phyloP scores from a whole-genome alignment of 2,329 filamentous ascomycete genomes.

The Colletotrichum acutatum region DNA sequence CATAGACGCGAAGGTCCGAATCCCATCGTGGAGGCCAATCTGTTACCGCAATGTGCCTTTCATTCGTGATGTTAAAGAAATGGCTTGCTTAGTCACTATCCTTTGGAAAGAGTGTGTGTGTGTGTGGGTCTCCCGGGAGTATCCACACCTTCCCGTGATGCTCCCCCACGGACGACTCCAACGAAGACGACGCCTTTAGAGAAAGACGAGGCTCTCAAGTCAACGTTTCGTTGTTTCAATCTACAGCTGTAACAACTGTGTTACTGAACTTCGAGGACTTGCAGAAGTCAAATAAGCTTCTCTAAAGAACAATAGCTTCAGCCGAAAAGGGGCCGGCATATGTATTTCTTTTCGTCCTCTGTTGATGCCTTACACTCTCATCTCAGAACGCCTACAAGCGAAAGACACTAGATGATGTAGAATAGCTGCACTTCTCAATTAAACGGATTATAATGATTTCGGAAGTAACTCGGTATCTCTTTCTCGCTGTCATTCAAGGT shows the following conservation, averaged over 20 bases:
- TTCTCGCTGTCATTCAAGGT: not conserved
- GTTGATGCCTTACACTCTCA: not conserved
- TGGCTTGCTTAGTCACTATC: not conserved
- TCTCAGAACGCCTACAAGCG: not conserved
- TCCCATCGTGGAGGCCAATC: too few species aligned
- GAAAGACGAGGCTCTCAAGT: not conserved
- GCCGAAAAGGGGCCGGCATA: too few species aligned
- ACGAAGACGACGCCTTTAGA: not conserved
- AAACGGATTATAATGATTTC: not conserved
- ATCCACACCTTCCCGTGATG: not conserved
- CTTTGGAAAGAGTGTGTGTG: not conserved
- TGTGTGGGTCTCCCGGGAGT: not conserved
- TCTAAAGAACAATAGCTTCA: not conserved
- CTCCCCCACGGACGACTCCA: not conserved
- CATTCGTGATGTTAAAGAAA: not conserved
- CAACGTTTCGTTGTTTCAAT: not conserved
- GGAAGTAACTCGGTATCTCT: not conserved
- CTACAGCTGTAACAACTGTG: not conserved
- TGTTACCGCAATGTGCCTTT: not conserved
- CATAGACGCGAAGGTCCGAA: constrained; percentile 20
- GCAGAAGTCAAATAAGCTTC: not conserved
- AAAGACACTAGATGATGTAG: not conserved
- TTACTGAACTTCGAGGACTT: too few species aligned
- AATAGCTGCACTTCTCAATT: too few species aligned
- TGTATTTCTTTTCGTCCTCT: too few species aligned